Conservation (phyloP, 257 asterid genomes). For the Capsicum pubescens region DNA sequence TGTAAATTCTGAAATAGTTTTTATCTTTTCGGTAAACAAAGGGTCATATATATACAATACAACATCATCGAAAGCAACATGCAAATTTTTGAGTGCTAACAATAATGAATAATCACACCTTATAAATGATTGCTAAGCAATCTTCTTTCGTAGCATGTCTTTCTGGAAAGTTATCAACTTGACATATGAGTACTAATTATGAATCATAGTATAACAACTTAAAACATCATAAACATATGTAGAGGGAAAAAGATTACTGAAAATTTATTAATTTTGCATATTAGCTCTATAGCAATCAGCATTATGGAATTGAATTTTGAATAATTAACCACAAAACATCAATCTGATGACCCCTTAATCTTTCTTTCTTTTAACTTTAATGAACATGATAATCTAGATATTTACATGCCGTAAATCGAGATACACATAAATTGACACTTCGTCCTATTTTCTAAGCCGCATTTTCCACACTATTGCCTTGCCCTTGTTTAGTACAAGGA, state of each 20-base stretch:
- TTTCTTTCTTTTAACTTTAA: not conserved
- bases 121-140: not conserved
- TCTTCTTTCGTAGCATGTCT: not conserved
- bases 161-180: not conserved
- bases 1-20: not conserved
- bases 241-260: too few relatives aligned
- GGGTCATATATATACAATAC: not conserved
- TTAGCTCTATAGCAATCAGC: too few relatives aligned
- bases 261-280: not conserved
- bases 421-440: not conserved
- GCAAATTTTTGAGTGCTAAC: not conserved
- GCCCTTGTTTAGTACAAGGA: too few relatives aligned
- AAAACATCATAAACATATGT: not conserved
- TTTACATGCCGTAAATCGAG: not conserved
- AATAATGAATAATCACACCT: conserved; percentile 18
- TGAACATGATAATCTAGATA: not conserved
- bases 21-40: not conserved
- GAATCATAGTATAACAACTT: not conserved
- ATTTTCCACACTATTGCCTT: not conserved
- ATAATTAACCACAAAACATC: not conserved
- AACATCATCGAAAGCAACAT: not conserved
- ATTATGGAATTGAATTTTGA: not conserved
- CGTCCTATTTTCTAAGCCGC: not conserved
- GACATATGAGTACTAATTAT: not conserved
- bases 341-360: not conserved